Evolutionary conservation across 2,329 filamentous ascomycete genomes (phyloP), one percentile per base, ranked within the genome.

Genomic region (Dactylella cylindrospora): DNA sequence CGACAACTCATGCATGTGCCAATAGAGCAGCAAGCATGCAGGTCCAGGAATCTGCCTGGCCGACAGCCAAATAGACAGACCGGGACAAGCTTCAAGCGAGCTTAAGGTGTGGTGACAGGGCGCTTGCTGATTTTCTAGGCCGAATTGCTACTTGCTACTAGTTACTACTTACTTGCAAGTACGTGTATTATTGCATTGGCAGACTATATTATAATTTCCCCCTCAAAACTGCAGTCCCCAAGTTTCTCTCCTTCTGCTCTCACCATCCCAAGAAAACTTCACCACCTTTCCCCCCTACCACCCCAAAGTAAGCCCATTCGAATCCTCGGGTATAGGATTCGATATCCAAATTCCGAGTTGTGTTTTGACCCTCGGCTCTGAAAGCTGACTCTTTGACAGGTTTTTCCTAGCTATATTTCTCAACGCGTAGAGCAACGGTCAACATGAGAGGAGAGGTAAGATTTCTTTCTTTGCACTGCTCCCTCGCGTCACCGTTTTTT

Each of bases 381-480:
- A 20, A 7, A 40, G 10, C n/a, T 15, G 3, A 4, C 3, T 9
- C 19, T 9, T 8, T 22, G n/a, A n/a, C 36, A 3, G 12, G 36
- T 23, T 40, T 51, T 15, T 25, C 32, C 33, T 51, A 51, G 53
- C 33, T 51, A 29, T 26, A n/a, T 19, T 13, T 40, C 25, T 33
- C 20, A 54, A 62, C 57, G 57, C 57, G 57, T 62, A 43, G 44
- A 46, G 52, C 40, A 41, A 17, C 20, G 41, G 43, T 32, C 29
- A 54, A 50, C 43, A 62, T 62, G 57, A 62, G 57, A 62, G 57
- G 57, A 54, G 57, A 62, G 26, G 57, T 62, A 52, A 9, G 47
- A 12, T n/a, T 15, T 23, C 7, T n/a, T 15, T 23, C 7, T 33
- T 13, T 17, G 10, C 22, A 3, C 33, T 39, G 2, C 20, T 15